phyloP scores from a whole-genome alignment of 2,329 filamentous ascomycete genomes.

The Didymella keratinophila region DNA sequence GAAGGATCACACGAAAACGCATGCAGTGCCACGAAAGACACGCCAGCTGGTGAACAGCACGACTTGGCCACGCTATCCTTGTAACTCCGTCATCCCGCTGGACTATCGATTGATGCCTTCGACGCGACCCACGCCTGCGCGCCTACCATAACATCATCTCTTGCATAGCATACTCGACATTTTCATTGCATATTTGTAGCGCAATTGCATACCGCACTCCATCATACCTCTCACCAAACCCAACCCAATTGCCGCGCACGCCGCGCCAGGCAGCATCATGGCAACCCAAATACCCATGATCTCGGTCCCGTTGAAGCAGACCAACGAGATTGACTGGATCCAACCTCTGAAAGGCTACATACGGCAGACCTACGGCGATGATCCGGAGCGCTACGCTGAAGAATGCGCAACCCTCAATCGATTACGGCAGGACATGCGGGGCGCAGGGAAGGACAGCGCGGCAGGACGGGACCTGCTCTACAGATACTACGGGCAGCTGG shows the following conservation, averaged over 20 bases:
- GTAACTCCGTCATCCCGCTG: conserved; percentile 39
- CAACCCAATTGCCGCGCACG: conserved; percentile 24
- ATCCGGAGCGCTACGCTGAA: conserved; percentile 93
- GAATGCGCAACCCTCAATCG: conserved; percentile 95
- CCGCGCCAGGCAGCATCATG: conserved; percentile 36
- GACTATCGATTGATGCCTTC: conserved; percentile 21
- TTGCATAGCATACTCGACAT: not conserved
- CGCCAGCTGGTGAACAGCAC: conserved; percentile 21
- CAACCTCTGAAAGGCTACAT: conserved; percentile 92
- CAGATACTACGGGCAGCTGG: conserved; percentile 96
- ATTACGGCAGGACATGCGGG: conserved; percentile 96
- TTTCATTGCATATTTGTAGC: not conserved
- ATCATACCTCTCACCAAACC: conserved; percentile 28
- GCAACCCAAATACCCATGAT: conserved; percentile 81
- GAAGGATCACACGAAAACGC: conserved; percentile 5
- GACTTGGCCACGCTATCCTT: conserved; percentile 23
- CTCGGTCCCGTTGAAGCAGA: conserved; percentile 88
- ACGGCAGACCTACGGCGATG: conserved; percentile 90
- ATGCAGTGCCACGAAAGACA: conserved; percentile 25
- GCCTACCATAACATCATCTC: conserved; percentile 13
- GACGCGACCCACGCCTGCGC: conserved; percentile 16
- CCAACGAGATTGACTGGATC: conserved; percentile 99
- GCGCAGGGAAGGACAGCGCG: conserved; percentile 94
- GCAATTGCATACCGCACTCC: conserved; percentile 6
- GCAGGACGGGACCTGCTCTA: conserved; percentile 93